These are phyloP conservation scores for Achaetomium macrosporum DNA, from an alignment of 2,329 filamentous ascomycete species.

Conservation along the genomic window DNA sequence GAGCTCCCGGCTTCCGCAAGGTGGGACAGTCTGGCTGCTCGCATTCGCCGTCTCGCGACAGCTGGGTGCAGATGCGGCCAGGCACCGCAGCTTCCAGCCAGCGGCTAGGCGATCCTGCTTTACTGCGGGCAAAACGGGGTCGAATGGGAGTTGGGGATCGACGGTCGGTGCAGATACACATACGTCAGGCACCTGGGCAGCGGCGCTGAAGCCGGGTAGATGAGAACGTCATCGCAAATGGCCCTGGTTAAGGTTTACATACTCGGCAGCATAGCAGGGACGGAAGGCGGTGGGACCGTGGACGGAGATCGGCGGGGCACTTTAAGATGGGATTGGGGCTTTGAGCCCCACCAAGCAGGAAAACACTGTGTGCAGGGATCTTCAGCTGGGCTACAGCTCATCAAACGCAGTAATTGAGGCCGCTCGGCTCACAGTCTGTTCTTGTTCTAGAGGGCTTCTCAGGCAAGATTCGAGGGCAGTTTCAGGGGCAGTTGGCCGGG, in stretches of 20 bases:
- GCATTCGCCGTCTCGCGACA: too few relatives aligned
- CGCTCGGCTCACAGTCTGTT: background rate
- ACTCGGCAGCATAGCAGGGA: background rate
- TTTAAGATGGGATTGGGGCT: background rate
- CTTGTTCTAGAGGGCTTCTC: background rate
- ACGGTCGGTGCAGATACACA: background rate
- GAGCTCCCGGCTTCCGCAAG: too few relatives aligned
- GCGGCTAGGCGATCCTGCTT: background rate
- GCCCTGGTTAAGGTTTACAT: slow-evolving; percentile 5
- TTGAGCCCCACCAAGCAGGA: slow-evolving; percentile 1
- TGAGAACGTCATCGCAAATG: slow-evolving; percentile 18
- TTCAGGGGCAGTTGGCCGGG: slow-evolving; percentile 1
- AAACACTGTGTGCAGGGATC: background rate
- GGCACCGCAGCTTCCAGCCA: background rate
- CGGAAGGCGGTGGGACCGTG: background rate
- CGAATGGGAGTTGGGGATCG: background rate
- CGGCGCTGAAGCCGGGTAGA: slow-evolving; percentile 1
- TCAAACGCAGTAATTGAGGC: slow-evolving; percentile 1
- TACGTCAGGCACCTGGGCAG: slow-evolving; percentile 7
- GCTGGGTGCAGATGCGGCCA: too few relatives aligned
- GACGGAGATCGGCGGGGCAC: slow-evolving; percentile 10
- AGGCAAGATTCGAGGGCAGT: slow-evolving; percentile 14
- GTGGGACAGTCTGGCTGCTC: too few relatives aligned
- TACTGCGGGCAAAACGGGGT: background rate
- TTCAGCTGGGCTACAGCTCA: slow-evolving; percentile 7